Base-by-base conservation (phyloP, 2,329 filamentous ascomycete species). In the Aureobasidium pullulans region DNA sequence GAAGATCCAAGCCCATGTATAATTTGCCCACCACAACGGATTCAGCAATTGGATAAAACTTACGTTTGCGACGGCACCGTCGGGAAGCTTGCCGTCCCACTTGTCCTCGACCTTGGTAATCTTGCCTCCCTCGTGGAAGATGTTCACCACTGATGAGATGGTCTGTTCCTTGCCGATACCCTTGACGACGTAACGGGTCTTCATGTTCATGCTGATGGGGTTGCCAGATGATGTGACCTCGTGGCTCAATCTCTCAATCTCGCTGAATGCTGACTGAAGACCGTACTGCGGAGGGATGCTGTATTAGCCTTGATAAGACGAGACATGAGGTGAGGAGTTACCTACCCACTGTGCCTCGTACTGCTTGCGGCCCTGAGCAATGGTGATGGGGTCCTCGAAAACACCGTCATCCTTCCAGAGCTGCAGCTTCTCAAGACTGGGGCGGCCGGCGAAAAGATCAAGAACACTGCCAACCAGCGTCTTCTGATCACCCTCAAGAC, bases 391-490 rank as follows among this genome's bases (percentile, higher is more conserved):
- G 66, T 86, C 84, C 32, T 76, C 69, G 69, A 87, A 86, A 0
- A 75, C 77, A 7, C 77, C 84, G 39, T 81, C 76, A 60, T 81
- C 81, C 50, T 74, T 75, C 84, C 84, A 87, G 28, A 87, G 75
- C 13, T 75, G 72, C 47, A 86, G 76, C 67, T 86, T 84, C 42
- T 77, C 76, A 2, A 84, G 75, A 1, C 81, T 81, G 0, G 83
- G 82, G 16, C 79, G 76, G 47, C 83, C 83, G 36, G 81, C 80
- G 67, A 86, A 86, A 49, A 86, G 78, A 66, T 86, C 84, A 28
- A 87, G 76, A 13, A 86, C 76, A 47, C 78, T 80, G 60, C 80
- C 80, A 11, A 85, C 78, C 34, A 85, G 61, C 0, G 82, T 76
- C 61, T 79, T 79, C 66, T 86, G 81, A 19, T 76, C 67, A 0